phyloP scores from a whole-genome alignment of 495 filamentous ascomycete species.

The Pyrenopolyporus hunteri region DNA sequence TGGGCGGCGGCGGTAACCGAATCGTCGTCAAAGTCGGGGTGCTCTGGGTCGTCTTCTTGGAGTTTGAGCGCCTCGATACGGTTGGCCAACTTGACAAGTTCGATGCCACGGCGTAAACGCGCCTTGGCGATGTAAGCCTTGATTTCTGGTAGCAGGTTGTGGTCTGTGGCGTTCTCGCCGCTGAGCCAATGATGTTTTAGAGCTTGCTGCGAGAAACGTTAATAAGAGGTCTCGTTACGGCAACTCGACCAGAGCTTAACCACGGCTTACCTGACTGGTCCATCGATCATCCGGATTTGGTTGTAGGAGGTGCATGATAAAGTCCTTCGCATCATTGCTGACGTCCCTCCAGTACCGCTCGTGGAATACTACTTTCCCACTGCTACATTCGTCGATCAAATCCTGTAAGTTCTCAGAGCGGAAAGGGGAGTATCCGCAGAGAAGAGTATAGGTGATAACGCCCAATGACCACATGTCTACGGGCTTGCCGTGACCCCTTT shows the following conservation, averaged over 20 bases:
- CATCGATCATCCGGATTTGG: constrained; percentile 77
- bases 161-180: constrained; percentile 86
- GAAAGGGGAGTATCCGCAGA: constrained; percentile 98
- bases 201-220: constrained; percentile 61
- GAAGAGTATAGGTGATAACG: constrained; percentile 98
- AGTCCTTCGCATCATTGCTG: constrained; percentile 93
- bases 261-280: constrained; percentile 69
- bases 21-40: constrained; percentile 64
- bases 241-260: neutral
- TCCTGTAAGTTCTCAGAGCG: constrained; percentile 91
- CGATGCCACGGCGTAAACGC: constrained; percentile 90
- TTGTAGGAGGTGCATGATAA: constrained; percentile 83
- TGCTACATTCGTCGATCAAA: constrained; percentile 92
- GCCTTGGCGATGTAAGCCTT: constrained; percentile 90
- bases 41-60: constrained; percentile 85
- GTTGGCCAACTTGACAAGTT: constrained; percentile 95
- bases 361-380: constrained; percentile 92
- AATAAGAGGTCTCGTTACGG: neutral
- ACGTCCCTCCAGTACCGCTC: constrained; percentile 99
- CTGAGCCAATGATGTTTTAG: constrained; percentile 88
- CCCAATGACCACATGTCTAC: constrained; percentile 99
- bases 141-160: constrained; percentile 97
- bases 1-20: constrained; percentile 62
- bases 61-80: constrained; percentile 97
- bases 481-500: constrained; percentile 96